These are phyloP conservation scores for Panus rudis DNA, from an alignment of 768 basidiomycete genomes.

Conservation along the genomic window DNA sequence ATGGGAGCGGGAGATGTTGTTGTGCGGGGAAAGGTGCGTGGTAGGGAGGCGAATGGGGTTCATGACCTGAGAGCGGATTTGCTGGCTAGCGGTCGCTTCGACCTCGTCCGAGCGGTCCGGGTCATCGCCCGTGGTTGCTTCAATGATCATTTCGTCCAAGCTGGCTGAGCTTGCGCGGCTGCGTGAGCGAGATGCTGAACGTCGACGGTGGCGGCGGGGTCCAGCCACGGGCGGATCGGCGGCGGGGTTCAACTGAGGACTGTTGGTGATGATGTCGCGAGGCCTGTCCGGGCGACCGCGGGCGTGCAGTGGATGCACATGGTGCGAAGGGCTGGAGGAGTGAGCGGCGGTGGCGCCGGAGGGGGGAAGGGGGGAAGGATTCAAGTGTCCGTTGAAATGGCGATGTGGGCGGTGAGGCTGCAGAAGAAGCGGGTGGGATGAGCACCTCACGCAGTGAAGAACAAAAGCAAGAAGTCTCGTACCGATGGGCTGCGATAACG, in stretches of 20 bases:
- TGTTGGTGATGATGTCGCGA: constrained; percentile 19
- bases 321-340: constrained; percentile 17
- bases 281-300: constrained; percentile 6
- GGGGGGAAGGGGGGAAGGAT: not conserved
- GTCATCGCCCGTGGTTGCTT: constrained; percentile 35
- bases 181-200: constrained; percentile 27
- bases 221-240: constrained; percentile 5
- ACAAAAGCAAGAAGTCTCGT: constrained; percentile 9
- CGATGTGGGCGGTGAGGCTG: not conserved
- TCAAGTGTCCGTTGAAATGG: not conserved
- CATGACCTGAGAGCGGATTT: constrained; percentile 23
- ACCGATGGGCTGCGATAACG: constrained; percentile 24
- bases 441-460: not conserved
- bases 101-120: constrained; percentile 19
- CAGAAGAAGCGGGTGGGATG: not conserved
- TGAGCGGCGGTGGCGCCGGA: constrained; percentile 1
- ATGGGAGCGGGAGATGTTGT: constrained; percentile 12
- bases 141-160: constrained; percentile 43
- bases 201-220: constrained; percentile 16
- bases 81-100: constrained; percentile 24
- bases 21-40: constrained; percentile 21
- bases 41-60: constrained; percentile 23
- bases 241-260: not conserved
- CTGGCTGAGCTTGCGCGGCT: constrained; percentile 28
- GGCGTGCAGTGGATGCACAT: constrained; percentile 14